Evolutionary conservation across 768 basidiomycete genomes (phyloP).

Genomic region (Tephrocybe sp.): DNA sequence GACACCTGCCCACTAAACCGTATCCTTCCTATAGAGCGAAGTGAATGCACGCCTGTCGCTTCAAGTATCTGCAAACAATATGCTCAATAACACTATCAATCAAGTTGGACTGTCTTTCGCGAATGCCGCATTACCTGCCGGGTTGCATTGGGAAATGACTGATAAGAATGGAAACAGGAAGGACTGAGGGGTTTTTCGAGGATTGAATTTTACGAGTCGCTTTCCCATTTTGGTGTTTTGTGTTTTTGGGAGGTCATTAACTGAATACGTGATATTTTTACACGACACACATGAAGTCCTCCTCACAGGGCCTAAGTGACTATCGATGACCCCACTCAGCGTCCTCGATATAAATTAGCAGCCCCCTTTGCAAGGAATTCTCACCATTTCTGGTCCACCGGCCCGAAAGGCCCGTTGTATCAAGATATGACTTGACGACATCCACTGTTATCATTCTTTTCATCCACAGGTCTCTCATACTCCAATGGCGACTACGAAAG

Average conservation of each 20-base stretch:
- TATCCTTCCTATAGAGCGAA: neutral
- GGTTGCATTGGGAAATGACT: neutral
- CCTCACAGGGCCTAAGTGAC: too few relatives aligned
- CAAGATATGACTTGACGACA: neutral
- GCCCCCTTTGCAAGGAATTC: too few relatives aligned
- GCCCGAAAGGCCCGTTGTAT: too few relatives aligned
- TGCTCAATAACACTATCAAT: neutral
- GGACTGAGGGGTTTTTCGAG: neutral
- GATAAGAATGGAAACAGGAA: neutral
- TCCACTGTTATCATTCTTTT: neutral
- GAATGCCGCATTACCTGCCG: neutral
- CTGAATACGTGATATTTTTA: too few relatives aligned
- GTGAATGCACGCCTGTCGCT: neutral
- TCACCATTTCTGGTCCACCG: too few relatives aligned
- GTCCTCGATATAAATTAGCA: too few relatives aligned
- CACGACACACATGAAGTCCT: too few relatives aligned
- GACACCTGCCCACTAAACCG: neutral
- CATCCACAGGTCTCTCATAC: neutral
- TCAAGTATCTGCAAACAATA: neutral
- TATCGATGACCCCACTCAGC: too few relatives aligned
- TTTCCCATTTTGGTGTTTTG: too few relatives aligned
- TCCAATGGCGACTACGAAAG: slow-evolving; percentile 7
- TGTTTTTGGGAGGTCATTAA: too few relatives aligned
- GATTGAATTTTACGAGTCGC: too few relatives aligned
- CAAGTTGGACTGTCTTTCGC: neutral